Conservation (phyloP, 345 rosid species). For the thale cress (Arabidopsis thaliana) region DNA sequence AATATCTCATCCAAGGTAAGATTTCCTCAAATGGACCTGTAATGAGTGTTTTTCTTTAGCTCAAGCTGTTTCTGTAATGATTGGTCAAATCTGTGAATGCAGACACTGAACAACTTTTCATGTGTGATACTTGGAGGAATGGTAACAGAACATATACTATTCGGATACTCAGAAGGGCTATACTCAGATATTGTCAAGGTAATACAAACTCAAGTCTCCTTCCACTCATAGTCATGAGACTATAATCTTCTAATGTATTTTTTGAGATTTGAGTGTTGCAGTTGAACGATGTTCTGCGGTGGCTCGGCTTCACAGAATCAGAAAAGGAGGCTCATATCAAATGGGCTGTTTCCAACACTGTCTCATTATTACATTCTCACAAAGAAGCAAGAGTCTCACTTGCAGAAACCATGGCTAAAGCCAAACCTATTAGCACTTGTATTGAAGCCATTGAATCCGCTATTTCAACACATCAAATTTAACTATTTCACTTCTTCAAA, state of each 20-base stretch:
- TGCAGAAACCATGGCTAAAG: slow-evolving; percentile 54
- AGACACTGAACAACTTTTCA: slow-evolving; percentile 50
- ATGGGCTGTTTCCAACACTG: slow-evolving; percentile 58
- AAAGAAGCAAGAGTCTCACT: slow-evolving; percentile 43
- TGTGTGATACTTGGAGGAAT: slow-evolving; percentile 63
- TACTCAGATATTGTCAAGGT: slow-evolving; percentile 62
- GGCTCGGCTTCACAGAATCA: slow-evolving; percentile 46
- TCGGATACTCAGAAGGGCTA: slow-evolving; percentile 57
- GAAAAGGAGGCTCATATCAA: slow-evolving; percentile 49
- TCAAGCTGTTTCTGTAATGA: slow-evolving; percentile 1
- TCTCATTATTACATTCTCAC: slow-evolving; percentile 39
- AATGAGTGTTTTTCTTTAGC: background rate
- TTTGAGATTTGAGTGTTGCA: slow-evolving; percentile 25
- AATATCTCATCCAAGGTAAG: slow-evolving; percentile 58
- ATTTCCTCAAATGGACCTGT: background rate
- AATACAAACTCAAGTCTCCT: too few species aligned
- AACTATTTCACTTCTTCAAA: background rate
- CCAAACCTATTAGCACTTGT: slow-evolving; percentile 52
- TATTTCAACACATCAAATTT: background rate
- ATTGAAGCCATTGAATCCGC: slow-evolving; percentile 54
- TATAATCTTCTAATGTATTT: background rate
- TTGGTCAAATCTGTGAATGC: background rate
- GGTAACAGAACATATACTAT: slow-evolving; percentile 55
- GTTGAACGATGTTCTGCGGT: slow-evolving; percentile 49
- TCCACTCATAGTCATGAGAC: background rate